Percentiles rank a stretch among this genome's conserved stretches.
Evolutionary conservation across 306 rosid species (phyloP).

Genomic region (Dalbergia oliveri): DNA sequence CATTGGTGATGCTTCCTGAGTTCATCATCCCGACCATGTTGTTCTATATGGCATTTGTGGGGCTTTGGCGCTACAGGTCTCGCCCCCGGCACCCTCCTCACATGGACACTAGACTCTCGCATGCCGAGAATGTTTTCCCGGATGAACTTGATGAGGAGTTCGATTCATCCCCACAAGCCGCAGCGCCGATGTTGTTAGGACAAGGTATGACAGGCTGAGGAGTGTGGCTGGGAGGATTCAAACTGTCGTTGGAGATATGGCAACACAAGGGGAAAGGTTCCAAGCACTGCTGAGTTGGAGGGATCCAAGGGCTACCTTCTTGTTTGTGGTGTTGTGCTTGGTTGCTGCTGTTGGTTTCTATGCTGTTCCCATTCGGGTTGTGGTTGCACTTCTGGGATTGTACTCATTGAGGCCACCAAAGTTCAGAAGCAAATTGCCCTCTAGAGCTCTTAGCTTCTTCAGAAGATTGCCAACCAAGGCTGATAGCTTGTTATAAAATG

Average conservation of each 20-base stretch:
- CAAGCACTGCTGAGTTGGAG: slow-evolving; percentile 72
- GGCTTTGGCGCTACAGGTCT: slow-evolving; percentile 61
- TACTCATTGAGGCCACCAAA: slow-evolving; percentile 66
- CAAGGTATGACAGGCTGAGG: slow-evolving; percentile 71
- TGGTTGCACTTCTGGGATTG: slow-evolving; percentile 59
- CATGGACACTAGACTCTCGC: slow-evolving; percentile 67
- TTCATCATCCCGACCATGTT: slow-evolving; percentile 52
- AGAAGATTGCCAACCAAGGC: slow-evolving; percentile 67
- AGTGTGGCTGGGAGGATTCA: slow-evolving; percentile 74
- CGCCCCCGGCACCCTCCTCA: slow-evolving; percentile 69
- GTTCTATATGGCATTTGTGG: slow-evolving; percentile 55
- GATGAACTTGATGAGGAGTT: slow-evolving; percentile 74
- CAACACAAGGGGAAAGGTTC: slow-evolving; percentile 69
- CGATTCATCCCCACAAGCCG: slow-evolving; percentile 61
- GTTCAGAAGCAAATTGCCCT: slow-evolving; percentile 69
- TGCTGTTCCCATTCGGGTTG: slow-evolving; percentile 57
- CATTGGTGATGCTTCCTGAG: slow-evolving; percentile 56
- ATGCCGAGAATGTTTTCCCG: slow-evolving; percentile 54
- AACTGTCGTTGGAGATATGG: slow-evolving; percentile 69
- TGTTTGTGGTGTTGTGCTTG: slow-evolving; percentile 60
- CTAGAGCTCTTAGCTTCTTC: slow-evolving; percentile 63
- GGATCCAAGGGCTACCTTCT: slow-evolving; percentile 68
- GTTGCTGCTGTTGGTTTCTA: slow-evolving; percentile 59
- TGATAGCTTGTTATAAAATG: slow-evolving; percentile 62
- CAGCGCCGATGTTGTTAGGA: slow-evolving; percentile 57